Evolutionary conservation across 371 early-diverging fungal genomes (phyloP).

Genomic region (Saksenaea oblongispora): DNA sequence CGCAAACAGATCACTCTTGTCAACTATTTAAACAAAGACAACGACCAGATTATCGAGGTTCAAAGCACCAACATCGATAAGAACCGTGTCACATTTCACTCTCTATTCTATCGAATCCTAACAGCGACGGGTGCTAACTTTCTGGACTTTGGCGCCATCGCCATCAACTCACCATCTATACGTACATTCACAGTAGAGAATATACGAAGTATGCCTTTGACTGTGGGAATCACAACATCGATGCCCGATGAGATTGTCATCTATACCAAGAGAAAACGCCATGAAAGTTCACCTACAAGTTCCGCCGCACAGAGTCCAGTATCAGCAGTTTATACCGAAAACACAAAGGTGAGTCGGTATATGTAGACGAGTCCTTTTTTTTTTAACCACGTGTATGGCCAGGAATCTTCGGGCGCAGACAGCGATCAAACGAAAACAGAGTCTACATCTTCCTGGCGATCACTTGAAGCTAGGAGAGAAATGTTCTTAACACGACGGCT

Average conservation of each 20-base stretch:
- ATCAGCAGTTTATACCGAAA: not conserved
- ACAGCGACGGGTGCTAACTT: constrained; percentile 90
- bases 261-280: constrained; percentile 43
- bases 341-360: not conserved
- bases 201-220: constrained; percentile 62
- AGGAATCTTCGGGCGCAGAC: not conserved
- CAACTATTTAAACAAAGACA: constrained; percentile 86
- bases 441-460: constrained; percentile 2
- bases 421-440: not conserved
- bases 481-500: constrained; percentile 16
- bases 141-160: constrained; percentile 89
- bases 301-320: not conserved
- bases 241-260: constrained; percentile 69
- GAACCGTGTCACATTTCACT: constrained; percentile 94
- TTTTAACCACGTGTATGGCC: not conserved
- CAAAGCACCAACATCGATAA: constrained; percentile 94
- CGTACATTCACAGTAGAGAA: constrained; percentile 88
- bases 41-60: constrained; percentile 92
- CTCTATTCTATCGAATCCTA: constrained; percentile 93
- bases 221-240: constrained; percentile 66
- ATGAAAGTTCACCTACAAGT: not conserved
- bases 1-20: constrained; percentile 94
- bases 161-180: constrained; percentile 80
- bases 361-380: not conserved
- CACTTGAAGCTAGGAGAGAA: constrained; percentile 22